Base-by-base conservation (phyloP, 2,329 filamentous ascomycete species). In the Stagonosporopsis chrysanthemi region DNA sequence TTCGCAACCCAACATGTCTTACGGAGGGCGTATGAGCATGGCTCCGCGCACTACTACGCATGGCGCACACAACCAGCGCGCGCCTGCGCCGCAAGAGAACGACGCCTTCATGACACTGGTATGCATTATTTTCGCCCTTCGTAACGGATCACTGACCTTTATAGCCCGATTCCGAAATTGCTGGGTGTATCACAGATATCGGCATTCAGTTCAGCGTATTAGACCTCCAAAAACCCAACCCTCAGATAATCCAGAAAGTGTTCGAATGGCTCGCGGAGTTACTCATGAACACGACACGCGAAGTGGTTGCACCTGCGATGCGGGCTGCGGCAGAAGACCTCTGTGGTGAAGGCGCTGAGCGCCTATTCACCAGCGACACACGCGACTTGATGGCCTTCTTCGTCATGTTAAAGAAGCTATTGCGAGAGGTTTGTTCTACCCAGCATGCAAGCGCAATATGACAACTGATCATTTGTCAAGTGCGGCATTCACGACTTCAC, bases 191-290 rank as follows among this genome's bases (percentile, higher is more conserved):
- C 80, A 95, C 90, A 71, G 95, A 98, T 76, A 97, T 98, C 70
- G 94, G 94, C 57, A 93, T 98, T 69, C 88, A 87, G 26, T 97
- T 98, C 77, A 90, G 87, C 33, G 83, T 93, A 17, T 86, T 90
- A 60, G 94, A 99, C 78, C 84, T 99, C 38, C 88, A 94, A 68
- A 98, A 97, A 74, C 95, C 95, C 5, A 97, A 97, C 69, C 90
- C 95, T 3, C 86, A 94, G 59, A 92, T 97, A 71, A 93, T 98
- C 51, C 95, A 99, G 78, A 92, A 95, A 82, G 92, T 99, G 49
- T 96, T 98, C 74, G 95, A 99, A 83, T 96, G 92, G 90, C 95
- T 99, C 68, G 93, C 92, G 57, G 93, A 97, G 73, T 83, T 97
- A 17, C 85, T 98, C 26, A 91, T 97, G 81, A 97, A 97, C 79